Evolutionary conservation across 371 early-diverging fungal genomes (phyloP), one percentile per base, ranked within the genome.

Genomic region (Syncephalastrum monosporum): DNA sequence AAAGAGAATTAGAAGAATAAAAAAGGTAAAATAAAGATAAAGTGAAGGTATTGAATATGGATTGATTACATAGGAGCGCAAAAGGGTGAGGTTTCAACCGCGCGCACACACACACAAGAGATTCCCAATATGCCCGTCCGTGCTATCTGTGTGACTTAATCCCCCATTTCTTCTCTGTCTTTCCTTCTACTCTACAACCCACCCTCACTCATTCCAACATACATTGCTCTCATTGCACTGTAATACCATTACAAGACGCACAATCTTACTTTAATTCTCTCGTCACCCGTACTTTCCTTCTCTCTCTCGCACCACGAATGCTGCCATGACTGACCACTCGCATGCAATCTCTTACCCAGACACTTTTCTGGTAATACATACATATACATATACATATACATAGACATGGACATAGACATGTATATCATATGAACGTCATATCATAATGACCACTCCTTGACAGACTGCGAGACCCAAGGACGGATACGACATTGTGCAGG

Each of bases 401-500:
- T 21, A 21, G 21, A 21, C 21, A 21, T 21, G 2, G 21, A 21
- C 2, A 21, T 21, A 21, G 1, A 21, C 2, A 21, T 21, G 1
- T 21, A 23, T 49, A 15, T 25, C 2, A 23, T 49, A 15, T 25
- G n/a, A 13, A 21, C 24, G 16, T 23, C 24, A 25, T 49, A n/a
- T 49, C 24, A 2, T 5, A n/a, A 42, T 21, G 21, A 21, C 21
- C 21, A 21, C 23, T 27, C 25, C 47, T 33, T 33, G 38, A 33
- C 59, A 72, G 79, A 79, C 79, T 16, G 67, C 68, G 53, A 66
- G 70, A 19, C 79, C 79, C 8, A 71, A 69, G 50, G 75, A 69
- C 52, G 79, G 79, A 12, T 59, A 73, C 8, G 72, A 75, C 44
- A 65, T 69, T 47, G 68, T 79, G 8, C 73, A 73, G 44, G 57